A percentile compares a stretch with the other conserved stretches of the same genome.
Evolutionary conservation across 495 filamentous ascomycete genomes (phyloP).

Genomic region (Aeminium ludgeri): DNA sequence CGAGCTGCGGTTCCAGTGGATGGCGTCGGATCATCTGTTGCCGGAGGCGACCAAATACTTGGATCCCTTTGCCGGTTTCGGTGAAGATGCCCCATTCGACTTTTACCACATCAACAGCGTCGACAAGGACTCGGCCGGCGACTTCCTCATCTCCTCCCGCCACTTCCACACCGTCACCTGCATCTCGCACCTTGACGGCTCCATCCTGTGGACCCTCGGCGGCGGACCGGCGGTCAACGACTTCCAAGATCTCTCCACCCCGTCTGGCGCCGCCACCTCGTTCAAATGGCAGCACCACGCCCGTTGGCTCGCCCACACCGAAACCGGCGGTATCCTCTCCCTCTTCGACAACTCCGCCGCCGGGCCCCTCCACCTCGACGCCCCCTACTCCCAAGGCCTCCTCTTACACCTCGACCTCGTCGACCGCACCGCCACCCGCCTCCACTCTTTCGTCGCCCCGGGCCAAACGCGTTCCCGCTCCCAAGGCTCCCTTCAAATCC

Average conservation of each 20-base stretch:
- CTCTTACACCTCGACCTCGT: not conserved
- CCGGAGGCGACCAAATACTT: conserved; percentile 15
- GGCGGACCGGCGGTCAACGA: conserved; percentile 9
- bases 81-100: conserved; percentile 23
- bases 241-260: not conserved
- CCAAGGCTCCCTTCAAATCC: not conserved
- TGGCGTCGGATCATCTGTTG: conserved; percentile 25
- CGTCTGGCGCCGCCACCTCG: conserved; percentile 3
- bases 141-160: conserved; percentile 15
- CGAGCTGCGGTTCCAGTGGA: conserved; percentile 25
- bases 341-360: conserved; percentile 8
- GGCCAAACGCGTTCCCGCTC: conserved; percentile 1
- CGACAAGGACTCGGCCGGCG: conserved; percentile 11
- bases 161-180: conserved; percentile 10
- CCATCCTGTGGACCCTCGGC: conserved; percentile 15
- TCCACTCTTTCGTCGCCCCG: not conserved
- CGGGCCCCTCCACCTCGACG: conserved; percentile 6
- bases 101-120: conserved; percentile 25
- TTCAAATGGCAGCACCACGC: conserved; percentile 11
- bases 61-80: conserved; percentile 8
- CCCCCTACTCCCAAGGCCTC: conserved; percentile 2
- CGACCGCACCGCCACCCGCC: not conserved
- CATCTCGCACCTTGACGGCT: conserved; percentile 7
- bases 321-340: not conserved
- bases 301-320: not conserved